Conservation (phyloP, 116 monocot genomes). For the Phalaenopsis hybrid region DNA sequence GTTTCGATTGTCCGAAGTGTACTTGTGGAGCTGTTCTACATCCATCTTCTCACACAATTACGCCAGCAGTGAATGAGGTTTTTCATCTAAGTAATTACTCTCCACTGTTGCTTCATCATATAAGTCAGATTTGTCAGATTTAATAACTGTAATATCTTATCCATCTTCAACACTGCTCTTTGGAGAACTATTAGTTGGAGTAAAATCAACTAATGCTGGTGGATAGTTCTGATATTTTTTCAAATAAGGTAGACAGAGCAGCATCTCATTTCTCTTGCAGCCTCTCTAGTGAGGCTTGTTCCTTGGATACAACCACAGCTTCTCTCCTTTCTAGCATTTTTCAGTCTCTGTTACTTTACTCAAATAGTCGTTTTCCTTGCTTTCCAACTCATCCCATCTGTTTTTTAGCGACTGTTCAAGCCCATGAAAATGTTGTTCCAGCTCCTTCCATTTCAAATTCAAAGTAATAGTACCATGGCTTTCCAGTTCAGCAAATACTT, state of each 20-base stretch:
- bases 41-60: slow-evolving; percentile 75
- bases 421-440: too few relatives aligned
- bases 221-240: slow-evolving; percentile 19
- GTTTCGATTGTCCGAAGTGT: slow-evolving; percentile 87
- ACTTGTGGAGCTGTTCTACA: slow-evolving; percentile 67
- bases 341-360: too few relatives aligned
- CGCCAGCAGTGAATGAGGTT: slow-evolving; percentile 33
- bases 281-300: too few relatives aligned
- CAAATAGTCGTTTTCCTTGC: too few relatives aligned
- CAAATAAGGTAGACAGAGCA: slow-evolving; percentile 51
- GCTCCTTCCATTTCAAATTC: too few relatives aligned
- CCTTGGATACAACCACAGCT: too few relatives aligned
- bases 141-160: slow-evolving; percentile 20
- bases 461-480: too few relatives aligned
- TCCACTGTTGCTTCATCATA: slow-evolving; percentile 17
- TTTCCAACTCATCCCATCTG: too few relatives aligned
- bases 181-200: slow-evolving; percentile 8
- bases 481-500: too few relatives aligned
- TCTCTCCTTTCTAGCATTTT: too few relatives aligned
- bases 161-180: slow-evolving; percentile 26
- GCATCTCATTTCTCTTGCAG: slow-evolving; percentile 28
- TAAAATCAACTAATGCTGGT: slow-evolving; percentile 8
- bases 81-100: slow-evolving; percentile 19
- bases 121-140: slow-evolving; percentile 15
- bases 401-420: too few relatives aligned